These are phyloP conservation scores for Tricholoma flavovirens DNA, from an alignment of 768 basidiomycete genomes.

Conservation along the genomic window DNA sequence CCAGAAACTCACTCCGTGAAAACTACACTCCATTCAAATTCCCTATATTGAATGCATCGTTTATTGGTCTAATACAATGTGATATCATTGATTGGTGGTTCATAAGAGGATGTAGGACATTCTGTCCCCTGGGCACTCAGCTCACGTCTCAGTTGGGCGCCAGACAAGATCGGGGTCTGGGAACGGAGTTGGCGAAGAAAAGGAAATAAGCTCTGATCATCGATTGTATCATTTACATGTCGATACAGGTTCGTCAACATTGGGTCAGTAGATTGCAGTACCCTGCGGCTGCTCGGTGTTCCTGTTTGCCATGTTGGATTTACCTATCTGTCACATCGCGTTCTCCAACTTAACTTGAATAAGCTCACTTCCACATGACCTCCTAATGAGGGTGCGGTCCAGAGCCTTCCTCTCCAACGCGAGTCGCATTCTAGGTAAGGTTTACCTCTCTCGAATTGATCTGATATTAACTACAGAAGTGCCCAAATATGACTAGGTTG, in stretches of 20 bases:
- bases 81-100: not conserved
- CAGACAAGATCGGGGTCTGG: not conserved
- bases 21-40: slow-evolving; percentile 10
- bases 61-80: not conserved
- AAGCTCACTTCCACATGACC: no score
- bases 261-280: not conserved
- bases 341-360: no score
- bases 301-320: not conserved
- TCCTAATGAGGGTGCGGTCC: not conserved
- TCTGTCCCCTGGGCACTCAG: not conserved
- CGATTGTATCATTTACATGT: not conserved
- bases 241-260: not conserved
- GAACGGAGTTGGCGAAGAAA: no score
- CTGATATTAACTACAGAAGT: no score
- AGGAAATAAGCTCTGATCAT: not conserved
- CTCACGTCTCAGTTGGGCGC: not conserved
- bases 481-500: not conserved
- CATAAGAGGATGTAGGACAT: not conserved
- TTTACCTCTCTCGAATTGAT: not conserved
- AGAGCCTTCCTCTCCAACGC: no score
- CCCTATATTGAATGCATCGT: slow-evolving; percentile 12
- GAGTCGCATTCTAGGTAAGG: not conserved
- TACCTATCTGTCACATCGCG: not conserved
- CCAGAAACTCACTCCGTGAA: slow-evolving; percentile 17
- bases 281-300: not conserved